phyloP scores from a whole-genome alignment of 768 basidiomycete species.

The Leucocoprinus leucothites region DNA sequence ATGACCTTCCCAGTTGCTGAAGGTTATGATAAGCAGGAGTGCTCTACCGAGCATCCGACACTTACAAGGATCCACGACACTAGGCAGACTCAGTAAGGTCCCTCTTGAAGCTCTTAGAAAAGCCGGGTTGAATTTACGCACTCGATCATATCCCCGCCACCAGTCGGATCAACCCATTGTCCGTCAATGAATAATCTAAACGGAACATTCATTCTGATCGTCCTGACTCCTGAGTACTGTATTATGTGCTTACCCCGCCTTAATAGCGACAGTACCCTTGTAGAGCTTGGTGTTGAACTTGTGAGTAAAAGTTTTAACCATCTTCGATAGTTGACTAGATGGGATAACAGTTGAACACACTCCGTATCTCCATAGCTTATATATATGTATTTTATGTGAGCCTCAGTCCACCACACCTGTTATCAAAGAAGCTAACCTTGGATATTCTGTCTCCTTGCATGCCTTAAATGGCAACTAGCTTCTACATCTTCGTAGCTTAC shows the following conservation, averaged over 20 bases:
- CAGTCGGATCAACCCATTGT: constrained; percentile 23
- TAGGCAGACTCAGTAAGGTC: constrained; percentile 20
- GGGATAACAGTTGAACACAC: no score
- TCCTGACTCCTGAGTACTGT: neutral
- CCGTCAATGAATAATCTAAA: constrained; percentile 21
- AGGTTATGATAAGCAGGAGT: constrained; percentile 9
- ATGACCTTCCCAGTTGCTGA: constrained; percentile 55
- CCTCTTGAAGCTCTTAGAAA: neutral
- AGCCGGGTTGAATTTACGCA: constrained; percentile 9
- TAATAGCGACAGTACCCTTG: constrained; percentile 56
- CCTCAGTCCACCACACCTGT: no score
- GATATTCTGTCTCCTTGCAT: no score
- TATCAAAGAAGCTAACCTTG: no score
- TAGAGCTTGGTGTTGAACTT: constrained; percentile 49
- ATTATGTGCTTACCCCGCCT: constrained; percentile 44
- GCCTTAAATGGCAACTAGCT: no score
- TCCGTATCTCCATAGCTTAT: no score
- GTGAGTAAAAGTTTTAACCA: constrained; percentile 39
- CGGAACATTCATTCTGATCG: neutral
- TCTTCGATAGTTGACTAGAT: constrained; percentile 10
- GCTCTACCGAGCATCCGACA: neutral
- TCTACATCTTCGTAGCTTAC: no score
- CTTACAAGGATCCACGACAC: constrained; percentile 51
- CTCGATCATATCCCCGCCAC: constrained; percentile 24
- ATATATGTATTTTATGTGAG: no score